phyloP scores from a whole-genome alignment of 345 rosid species.

The Bruguiera parviflora region DNA sequence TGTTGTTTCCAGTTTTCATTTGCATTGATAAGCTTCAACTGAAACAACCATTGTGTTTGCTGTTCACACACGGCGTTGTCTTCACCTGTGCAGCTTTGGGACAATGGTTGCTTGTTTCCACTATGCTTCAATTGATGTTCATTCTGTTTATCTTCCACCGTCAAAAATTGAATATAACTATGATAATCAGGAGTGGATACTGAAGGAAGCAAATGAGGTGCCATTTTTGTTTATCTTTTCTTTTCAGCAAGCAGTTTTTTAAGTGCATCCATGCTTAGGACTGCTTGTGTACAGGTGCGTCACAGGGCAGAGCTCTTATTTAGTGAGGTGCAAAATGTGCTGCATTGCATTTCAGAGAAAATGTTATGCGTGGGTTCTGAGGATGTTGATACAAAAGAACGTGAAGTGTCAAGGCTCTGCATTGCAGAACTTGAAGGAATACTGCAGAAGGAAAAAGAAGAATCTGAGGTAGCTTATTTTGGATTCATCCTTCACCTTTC shows the following conservation, averaged over 20 bases:
- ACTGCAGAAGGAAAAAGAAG: constrained; percentile 22
- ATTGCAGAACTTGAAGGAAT: constrained; percentile 14
- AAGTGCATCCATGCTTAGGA: constrained; percentile 13
- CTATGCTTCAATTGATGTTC: constrained; percentile 80
- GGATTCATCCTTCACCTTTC: no score
- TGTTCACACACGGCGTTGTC: neutral
- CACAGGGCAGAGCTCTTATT: constrained; percentile 19
- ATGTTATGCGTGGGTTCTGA: neutral
- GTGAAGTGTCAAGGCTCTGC: constrained; percentile 11
- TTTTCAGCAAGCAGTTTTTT: constrained; percentile 6
- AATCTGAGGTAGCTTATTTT: constrained; percentile 28
- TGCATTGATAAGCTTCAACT: neutral
- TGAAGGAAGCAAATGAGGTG: constrained; percentile 73
- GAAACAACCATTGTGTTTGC: neutral
- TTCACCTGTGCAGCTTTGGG: constrained; percentile 61
- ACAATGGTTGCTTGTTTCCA: constrained; percentile 95
- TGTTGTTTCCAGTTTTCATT: neutral
- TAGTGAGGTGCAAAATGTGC: constrained; percentile 10
- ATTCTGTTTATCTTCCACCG: constrained; percentile 85
- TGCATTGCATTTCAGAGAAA: constrained; percentile 17
- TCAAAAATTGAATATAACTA: constrained; percentile 60
- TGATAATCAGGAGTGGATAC: constrained; percentile 76
- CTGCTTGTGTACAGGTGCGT: constrained; percentile 18
- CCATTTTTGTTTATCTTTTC: constrained; percentile 8
- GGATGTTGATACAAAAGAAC: neutral